Conservation (phyloP, 768 basidiomycete genomes). For the Russula olivacea region DNA sequence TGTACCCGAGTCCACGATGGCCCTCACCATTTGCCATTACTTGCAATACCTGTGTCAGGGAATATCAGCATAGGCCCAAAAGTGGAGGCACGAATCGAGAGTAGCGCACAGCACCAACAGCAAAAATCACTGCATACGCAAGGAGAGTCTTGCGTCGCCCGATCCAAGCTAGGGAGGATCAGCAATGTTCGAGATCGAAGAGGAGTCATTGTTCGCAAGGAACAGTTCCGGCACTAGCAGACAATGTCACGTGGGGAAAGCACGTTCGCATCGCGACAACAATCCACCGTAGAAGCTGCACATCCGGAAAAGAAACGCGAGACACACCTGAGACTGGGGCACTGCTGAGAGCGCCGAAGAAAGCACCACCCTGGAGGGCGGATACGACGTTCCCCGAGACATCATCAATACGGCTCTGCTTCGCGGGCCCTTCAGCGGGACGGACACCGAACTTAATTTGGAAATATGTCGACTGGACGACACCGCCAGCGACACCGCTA, state of each 20-base stretch:
- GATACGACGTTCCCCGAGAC: conserved; percentile 84
- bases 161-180: conserved; percentile 42
- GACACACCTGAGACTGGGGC: conserved; percentile 61
- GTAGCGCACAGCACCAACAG: conserved; percentile 58
- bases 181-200: not conserved
- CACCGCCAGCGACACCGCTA: conserved; percentile 63
- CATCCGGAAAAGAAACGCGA: not conserved
- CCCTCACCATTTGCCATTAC: conserved; percentile 56
- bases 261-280: not conserved
- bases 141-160: conserved; percentile 65
- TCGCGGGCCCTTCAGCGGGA: conserved; percentile 38
- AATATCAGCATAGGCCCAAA: not conserved
- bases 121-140: conserved; percentile 56
- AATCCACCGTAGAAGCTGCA: not conserved
- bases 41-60: conserved; percentile 50
- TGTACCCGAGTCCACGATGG: conserved; percentile 53
- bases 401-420: conserved; percentile 39
- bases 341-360: conserved; percentile 77
- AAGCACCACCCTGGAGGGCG: conserved; percentile 80
- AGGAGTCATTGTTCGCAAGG: too few relatives aligned
- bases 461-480: conserved; percentile 61
- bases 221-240: not conserved
- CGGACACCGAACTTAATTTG: conserved; percentile 54
- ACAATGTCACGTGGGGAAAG: not conserved
- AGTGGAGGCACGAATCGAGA: not conserved